A percentile compares a stretch with the other conserved stretches of the same genome.
phyloP scores from a whole-genome alignment of 73 alveolate species.

The Symbiodinium pilosum region DNA sequence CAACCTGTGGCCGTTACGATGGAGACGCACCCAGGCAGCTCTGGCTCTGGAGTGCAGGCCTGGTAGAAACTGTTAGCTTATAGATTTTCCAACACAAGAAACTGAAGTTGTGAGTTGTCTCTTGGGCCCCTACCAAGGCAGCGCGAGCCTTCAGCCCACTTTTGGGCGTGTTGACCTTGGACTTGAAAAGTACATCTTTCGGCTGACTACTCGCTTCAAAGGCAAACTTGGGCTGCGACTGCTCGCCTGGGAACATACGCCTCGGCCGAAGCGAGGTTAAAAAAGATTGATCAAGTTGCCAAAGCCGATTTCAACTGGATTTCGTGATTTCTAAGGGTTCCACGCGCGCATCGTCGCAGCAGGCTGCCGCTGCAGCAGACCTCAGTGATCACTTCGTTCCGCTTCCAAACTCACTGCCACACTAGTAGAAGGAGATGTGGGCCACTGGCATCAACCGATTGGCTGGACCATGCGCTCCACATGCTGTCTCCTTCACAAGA shows the following conservation, averaged over 20 bases:
- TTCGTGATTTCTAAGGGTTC: not conserved
- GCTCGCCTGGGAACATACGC: slow-evolving; percentile 10
- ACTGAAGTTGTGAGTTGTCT: too few relatives aligned
- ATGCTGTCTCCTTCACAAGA: not conserved
- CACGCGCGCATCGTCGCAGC: not conserved
- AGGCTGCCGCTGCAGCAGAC: slow-evolving; percentile 10
- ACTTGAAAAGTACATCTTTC: not conserved
- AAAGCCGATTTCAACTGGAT: too few relatives aligned
- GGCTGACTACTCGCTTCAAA: not conserved
- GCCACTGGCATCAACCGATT: not conserved
- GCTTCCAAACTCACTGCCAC: too few relatives aligned
- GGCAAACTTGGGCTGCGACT: not conserved
- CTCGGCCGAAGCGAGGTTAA: not conserved
- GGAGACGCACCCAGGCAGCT: slow-evolving; percentile 19
- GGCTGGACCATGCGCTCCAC: slow-evolving; percentile 4
- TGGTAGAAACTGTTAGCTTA: not conserved
- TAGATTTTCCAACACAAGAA: too few relatives aligned
- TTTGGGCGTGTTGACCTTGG: not conserved
- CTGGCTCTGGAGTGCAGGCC: slow-evolving; percentile 7
- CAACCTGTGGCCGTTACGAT: not conserved
- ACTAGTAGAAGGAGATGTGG: too few relatives aligned
- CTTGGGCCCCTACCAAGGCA: not conserved
- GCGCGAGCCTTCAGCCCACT: slow-evolving; percentile 14
- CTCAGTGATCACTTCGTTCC: too few relatives aligned
- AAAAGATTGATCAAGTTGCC: too few relatives aligned